Base-by-base conservation (phyloP, 805 yeast genomes). In the Debaryomyces castellii region DNA sequence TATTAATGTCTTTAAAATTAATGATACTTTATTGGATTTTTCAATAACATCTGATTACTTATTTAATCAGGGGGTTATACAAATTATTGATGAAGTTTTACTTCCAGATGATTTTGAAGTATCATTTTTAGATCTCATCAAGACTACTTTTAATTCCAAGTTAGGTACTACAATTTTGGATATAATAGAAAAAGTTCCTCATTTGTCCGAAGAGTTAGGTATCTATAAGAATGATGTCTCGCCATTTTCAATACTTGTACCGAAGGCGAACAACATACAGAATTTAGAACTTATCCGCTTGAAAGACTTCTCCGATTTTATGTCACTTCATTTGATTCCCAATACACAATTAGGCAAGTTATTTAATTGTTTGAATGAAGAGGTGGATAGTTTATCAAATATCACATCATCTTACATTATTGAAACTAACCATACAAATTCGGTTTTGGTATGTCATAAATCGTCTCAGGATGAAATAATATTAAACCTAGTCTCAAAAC, bases 51-150 rank as follows among this genome's bases (percentile, higher is more conserved):
- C 80, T 1, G 97, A 91, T 59, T 76, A 88, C 5, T 58, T 91
- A 11, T 91, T 87, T 60, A 82, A 80, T 51, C 85, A 87, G 60
- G 98, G 98, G 1, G 96, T 91, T 0, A 80, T 87, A 1, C 96
- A 89, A 59, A 82, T 91, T 1, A 68, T 87, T 10, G 67, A 75
- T 30, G 62, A 74, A 4, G 69, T 87, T 1, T 51, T 79, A 3
- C 65, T 87, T 12, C 96, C 97, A 0, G 60, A 66, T 0, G 62
- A 67, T 20, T 61, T 91, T 24, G 60, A 71, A 5, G 76, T 91
- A 2, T 57, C 82, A 0, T 62, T 85, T 9, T 39, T 48, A 3
- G 85, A 89, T 44, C 70, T 91, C 43, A 66, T 89, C 7, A 51
- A 53, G 20, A 73, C 87, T 0, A 79, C 85, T 2, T 77, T 75